Percentiles rank a stretch among this genome's conserved stretches.
Evolutionary conservation across 495 filamentous ascomycete species (phyloP).

Genomic region (Aspergillus ellipticus): DNA sequence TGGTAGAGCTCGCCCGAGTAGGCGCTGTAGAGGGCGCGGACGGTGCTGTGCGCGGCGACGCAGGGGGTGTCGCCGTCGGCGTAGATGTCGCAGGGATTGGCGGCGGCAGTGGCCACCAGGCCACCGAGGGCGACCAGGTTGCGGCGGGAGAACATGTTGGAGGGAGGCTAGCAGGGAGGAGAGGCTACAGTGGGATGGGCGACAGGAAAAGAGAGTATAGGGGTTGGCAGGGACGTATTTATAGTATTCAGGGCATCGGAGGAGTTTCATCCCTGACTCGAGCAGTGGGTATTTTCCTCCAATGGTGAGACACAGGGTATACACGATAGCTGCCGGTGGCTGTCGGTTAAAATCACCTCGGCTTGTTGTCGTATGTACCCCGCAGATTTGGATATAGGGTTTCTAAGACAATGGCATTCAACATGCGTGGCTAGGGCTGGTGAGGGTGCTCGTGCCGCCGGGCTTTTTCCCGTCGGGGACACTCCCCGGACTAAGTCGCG

Average conservation of each 20-base stretch:
- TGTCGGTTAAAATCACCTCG: not conserved
- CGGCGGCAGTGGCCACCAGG: conserved; percentile 37
- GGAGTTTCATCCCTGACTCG: not conserved
- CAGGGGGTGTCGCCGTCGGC: conserved; percentile 49
- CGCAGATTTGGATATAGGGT: not conserved
- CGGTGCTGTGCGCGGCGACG: conserved; percentile 57
- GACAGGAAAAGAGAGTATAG: not conserved
- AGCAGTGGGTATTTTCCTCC: not conserved
- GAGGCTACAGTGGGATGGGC: not conserved
- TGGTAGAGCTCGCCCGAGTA: conserved; percentile 53
- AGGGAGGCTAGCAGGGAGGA: conserved; percentile 12
- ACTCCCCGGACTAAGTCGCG: not conserved
- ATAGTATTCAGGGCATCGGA: not conserved
- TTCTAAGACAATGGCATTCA: not conserved
- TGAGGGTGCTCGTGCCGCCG: not conserved
- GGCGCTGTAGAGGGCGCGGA: conserved; percentile 52
- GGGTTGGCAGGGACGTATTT: not conserved
- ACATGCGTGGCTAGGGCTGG: not conserved
- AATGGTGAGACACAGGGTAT: not conserved
- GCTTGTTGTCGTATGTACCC: not conserved
- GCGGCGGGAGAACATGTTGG: conserved; percentile 35
- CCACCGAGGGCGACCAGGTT: conserved; percentile 39
- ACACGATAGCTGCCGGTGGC: no score
- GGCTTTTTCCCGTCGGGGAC: conserved; percentile 1
- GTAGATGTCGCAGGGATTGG: conserved; percentile 57